Evolutionary conservation across 495 filamentous ascomycete genomes (phyloP).

Genomic region (Mytilinidion resinicola): DNA sequence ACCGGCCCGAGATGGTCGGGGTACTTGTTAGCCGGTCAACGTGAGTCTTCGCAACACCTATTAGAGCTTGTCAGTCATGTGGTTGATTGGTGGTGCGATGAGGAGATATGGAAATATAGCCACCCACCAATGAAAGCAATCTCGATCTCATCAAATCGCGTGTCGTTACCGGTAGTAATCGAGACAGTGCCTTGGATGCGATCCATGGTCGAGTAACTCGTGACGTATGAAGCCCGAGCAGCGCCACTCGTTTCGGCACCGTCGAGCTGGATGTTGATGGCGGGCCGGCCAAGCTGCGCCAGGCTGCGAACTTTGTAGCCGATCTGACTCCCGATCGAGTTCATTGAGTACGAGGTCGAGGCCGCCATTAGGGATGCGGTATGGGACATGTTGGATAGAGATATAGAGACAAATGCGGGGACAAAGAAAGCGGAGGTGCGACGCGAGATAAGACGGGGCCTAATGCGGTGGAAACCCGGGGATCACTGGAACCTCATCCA

Average conservation of each 20-base stretch:
- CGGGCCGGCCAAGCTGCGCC: constrained; percentile 22
- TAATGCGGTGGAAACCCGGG: background rate
- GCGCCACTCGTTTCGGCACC: constrained; percentile 24
- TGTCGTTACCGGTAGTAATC: constrained; percentile 58
- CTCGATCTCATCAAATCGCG: constrained; percentile 70
- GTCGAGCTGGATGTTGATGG: constrained; percentile 35
- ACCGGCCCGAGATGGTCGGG: constrained; percentile 43
- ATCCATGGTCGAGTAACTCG: constrained; percentile 55
- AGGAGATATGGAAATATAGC: background rate
- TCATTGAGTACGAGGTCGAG: background rate
- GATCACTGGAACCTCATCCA: background rate
- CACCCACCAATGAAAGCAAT: constrained; percentile 70
- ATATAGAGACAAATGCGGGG: background rate
- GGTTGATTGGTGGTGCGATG: background rate
- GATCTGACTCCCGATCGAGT: constrained; percentile 20
- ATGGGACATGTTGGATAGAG: constrained; percentile 2
- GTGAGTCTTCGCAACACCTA: constrained; percentile 45
- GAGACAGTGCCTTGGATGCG: constrained; percentile 52
- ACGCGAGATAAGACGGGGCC: background rate
- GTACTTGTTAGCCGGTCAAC: constrained; percentile 47
- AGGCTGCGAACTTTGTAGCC: constrained; percentile 24
- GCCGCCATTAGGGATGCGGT: background rate
- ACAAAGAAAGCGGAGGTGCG: background rate
- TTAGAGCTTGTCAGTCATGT: background rate
- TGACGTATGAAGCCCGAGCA: constrained; percentile 35